Percentiles rank a stretch among this genome's conserved stretches.
Conservation (phyloP, 768 basidiomycete species). For the Lactarius psammicola region DNA sequence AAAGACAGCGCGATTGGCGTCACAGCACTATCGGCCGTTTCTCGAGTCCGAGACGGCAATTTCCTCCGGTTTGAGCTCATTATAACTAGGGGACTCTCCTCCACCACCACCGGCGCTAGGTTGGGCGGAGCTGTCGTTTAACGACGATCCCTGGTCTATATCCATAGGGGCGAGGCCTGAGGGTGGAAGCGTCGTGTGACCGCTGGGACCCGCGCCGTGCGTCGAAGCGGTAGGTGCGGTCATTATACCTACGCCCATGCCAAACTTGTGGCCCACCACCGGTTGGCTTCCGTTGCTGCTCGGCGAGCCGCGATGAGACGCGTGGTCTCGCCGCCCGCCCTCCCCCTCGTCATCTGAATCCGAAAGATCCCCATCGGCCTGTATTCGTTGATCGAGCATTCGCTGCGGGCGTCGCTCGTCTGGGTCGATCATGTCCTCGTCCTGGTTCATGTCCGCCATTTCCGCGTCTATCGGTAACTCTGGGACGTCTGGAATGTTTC, state of each 20-base stretch:
- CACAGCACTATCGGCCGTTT: conserved; percentile 24
- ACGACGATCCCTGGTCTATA: conserved; percentile 20
- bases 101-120: conserved; percentile 10
- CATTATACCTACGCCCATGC: conserved; percentile 70
- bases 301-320: conserved; percentile 42
- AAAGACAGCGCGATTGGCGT: not conserved
- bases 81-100: conserved; percentile 17
- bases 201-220: conserved; percentile 72
- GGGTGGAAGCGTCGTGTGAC: conserved; percentile 27
- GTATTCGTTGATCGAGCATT: conserved; percentile 75
- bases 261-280: conserved; percentile 46
- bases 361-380: conserved; percentile 85
- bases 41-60: conserved; percentile 28
- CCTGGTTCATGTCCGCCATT: conserved; percentile 76
- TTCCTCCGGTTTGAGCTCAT: conserved; percentile 23
- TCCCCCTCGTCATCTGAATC: conserved; percentile 98
- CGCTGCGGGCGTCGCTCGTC: conserved; percentile 75
- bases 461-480: conserved; percentile 77
- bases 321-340: conserved; percentile 73
- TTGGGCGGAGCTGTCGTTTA: conserved; percentile 13
- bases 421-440: conserved; percentile 78
- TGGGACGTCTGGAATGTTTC: conserved; percentile 66
- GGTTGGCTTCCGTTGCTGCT: conserved; percentile 44
- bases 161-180: conserved; percentile 24
- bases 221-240: conserved; percentile 56